A percentile compares a stretch with the other conserved stretches of the same genome.
Evolutionary conservation across 2,329 filamentous ascomycete species (phyloP).

Genomic region (Cladosporium austrohemisphaericum): DNA sequence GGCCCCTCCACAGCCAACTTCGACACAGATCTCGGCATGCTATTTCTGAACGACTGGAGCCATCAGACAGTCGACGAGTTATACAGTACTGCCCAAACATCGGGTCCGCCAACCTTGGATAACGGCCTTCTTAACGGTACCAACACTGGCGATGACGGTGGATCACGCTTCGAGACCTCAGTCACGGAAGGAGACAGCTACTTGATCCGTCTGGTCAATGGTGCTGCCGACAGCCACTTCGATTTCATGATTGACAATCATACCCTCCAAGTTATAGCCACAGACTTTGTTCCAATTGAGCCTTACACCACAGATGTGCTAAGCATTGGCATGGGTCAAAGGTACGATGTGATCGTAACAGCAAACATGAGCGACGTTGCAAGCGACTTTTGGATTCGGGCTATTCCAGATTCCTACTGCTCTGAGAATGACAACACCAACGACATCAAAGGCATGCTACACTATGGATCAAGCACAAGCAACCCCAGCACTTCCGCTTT

Average conservation of each 20-base stretch:
- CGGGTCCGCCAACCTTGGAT: slow-evolving; percentile 31
- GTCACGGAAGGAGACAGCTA: slow-evolving; percentile 41
- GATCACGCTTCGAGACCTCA: slow-evolving; percentile 23
- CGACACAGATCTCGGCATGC: slow-evolving; percentile 37
- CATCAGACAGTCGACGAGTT: slow-evolving; percentile 28
- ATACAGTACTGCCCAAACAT: slow-evolving; percentile 25
- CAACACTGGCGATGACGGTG: slow-evolving; percentile 24
- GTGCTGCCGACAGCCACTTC: slow-evolving; percentile 36
- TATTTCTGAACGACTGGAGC: slow-evolving; percentile 41
- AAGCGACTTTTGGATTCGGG: slow-evolving; percentile 34
- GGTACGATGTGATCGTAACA: slow-evolving; percentile 34
- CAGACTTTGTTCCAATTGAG: slow-evolving; percentile 43
- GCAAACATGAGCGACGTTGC: slow-evolving; percentile 29
- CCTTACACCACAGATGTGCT: slow-evolving; percentile 38
- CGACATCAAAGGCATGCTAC: slow-evolving; percentile 33
- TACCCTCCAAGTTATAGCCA: slow-evolving; percentile 41
- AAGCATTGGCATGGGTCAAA: slow-evolving; percentile 36
- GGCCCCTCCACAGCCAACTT: slow-evolving; percentile 38
- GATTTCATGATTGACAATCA: slow-evolving; percentile 41
- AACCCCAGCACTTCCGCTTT: slow-evolving; percentile 34
- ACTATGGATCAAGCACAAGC: slow-evolving; percentile 33
- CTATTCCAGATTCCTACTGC: slow-evolving; percentile 40
- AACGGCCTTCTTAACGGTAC: slow-evolving; percentile 35
- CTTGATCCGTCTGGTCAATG: slow-evolving; percentile 43
- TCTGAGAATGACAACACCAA: slow-evolving; percentile 33